Conservation (phyloP, 2,329 filamentous ascomycete genomes). For the Sarocladiaceae sp. region DNA sequence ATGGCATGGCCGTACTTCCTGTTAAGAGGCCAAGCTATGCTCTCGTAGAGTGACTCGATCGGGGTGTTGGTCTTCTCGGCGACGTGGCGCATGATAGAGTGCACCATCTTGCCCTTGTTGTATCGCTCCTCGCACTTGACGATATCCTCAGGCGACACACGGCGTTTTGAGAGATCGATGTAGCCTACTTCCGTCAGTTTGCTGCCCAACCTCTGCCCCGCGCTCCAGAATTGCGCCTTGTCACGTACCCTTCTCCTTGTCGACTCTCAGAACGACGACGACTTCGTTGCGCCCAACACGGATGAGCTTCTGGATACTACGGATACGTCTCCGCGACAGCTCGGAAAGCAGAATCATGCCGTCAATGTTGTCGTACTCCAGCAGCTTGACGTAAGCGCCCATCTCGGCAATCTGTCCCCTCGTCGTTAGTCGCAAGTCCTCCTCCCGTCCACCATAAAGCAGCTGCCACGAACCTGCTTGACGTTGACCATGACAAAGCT, state of each 20-base stretch:
- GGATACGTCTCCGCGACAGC: slow-evolving; percentile 93
- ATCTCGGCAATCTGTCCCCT: slow-evolving; percentile 84
- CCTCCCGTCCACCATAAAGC: slow-evolving; percentile 7
- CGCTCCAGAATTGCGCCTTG: slow-evolving; percentile 7
- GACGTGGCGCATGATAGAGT: slow-evolving; percentile 98
- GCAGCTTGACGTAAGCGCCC: slow-evolving; percentile 98
- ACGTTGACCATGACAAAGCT: slow-evolving; percentile 99
- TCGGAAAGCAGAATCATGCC: slow-evolving; percentile 99
- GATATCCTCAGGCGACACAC: slow-evolving; percentile 95
- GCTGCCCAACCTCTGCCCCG: not conserved
- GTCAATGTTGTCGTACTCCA: slow-evolving; percentile 99
- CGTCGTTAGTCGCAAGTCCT: slow-evolving; percentile 11
- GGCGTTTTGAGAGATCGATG: slow-evolving; percentile 97
- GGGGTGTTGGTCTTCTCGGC: slow-evolving; percentile 92
- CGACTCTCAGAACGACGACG: slow-evolving; percentile 94
- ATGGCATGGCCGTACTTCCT: slow-evolving; percentile 95
- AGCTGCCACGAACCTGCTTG: slow-evolving; percentile 65
- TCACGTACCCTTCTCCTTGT: slow-evolving; percentile 87
- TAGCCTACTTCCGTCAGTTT: slow-evolving; percentile 47
- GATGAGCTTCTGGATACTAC: slow-evolving; percentile 98
- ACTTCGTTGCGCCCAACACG: slow-evolving; percentile 97
- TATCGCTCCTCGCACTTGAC: slow-evolving; percentile 98
- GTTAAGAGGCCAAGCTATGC: slow-evolving; percentile 94
- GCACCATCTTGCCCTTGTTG: slow-evolving; percentile 99
- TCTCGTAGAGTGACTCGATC: slow-evolving; percentile 92